Evolutionary conservation across 257 asterid species (phyloP).

Genomic region (Salvia miltiorrhiza): DNA sequence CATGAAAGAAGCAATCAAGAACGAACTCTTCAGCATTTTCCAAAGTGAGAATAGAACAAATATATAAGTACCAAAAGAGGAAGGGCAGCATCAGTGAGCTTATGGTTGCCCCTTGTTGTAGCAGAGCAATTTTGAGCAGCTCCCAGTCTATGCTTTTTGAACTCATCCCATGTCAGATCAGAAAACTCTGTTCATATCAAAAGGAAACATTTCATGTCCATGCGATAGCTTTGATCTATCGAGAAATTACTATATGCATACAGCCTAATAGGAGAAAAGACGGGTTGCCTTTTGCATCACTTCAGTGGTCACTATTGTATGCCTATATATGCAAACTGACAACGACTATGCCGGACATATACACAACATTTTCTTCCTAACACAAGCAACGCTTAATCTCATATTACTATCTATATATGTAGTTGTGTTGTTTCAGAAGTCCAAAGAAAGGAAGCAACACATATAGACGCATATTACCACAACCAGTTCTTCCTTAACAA

Average conservation of each 20-base stretch:
- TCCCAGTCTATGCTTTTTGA: slow-evolving; percentile 66
- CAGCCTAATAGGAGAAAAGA: slow-evolving; percentile 4
- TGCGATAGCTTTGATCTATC: not conserved
- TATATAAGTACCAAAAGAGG: slow-evolving; percentile 60
- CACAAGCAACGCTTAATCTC: not conserved
- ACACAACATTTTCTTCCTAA: not conserved
- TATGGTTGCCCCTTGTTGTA: slow-evolving; percentile 74
- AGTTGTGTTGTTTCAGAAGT: not conserved
- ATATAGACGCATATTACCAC: not conserved
- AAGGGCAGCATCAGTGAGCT: slow-evolving; percentile 47
- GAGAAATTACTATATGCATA: not conserved
- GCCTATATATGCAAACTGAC: not conserved
- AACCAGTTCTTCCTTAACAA: not conserved
- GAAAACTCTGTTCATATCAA: slow-evolving; percentile 55
- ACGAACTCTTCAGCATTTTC: not conserved
- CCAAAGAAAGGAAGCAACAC: slow-evolving; percentile 3
- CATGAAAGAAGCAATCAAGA: not conserved
- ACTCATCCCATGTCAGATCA: slow-evolving; percentile 97
- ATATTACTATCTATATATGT: not conserved
- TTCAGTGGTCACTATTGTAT: not conserved
- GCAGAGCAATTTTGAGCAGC: slow-evolving; percentile 99
- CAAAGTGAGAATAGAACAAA: slow-evolving; percentile 1
- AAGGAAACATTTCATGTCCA: not conserved
- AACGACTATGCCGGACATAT: no score
- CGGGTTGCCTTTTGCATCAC: not conserved